These are phyloP conservation scores for Pseudoscleropodium purum DNA, from an alignment of 225 moss, liverwort and hornwort species.

Conservation along the genomic window DNA sequence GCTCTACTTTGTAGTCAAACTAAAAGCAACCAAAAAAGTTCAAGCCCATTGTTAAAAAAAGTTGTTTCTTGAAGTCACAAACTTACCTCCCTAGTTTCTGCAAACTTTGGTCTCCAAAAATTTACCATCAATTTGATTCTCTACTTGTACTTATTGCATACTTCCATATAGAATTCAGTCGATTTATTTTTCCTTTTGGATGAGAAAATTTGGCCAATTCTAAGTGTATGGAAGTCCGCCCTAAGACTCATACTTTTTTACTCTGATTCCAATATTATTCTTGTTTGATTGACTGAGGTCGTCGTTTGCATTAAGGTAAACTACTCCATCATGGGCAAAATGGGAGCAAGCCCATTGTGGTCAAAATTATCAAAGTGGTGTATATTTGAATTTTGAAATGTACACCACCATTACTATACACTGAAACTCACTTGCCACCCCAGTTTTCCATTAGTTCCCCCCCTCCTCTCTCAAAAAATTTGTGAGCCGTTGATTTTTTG, in stretches of 20 bases:
- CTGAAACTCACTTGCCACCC: too few relatives aligned
- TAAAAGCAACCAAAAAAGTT: background rate
- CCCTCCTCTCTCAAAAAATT: too few relatives aligned
- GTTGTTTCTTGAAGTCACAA: accelerated
- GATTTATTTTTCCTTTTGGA: background rate
- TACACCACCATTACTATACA: too few relatives aligned
- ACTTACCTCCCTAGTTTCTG: background rate
- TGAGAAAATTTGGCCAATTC: background rate
- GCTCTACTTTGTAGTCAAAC: background rate
- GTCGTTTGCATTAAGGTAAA: too few relatives aligned
- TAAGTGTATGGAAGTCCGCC: background rate
- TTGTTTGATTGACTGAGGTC: too few relatives aligned
- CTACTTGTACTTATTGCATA: background rate
- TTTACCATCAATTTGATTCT: too few relatives aligned
- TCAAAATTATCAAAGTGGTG: too few relatives aligned
- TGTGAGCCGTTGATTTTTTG: too few relatives aligned
- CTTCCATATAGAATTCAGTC: background rate
- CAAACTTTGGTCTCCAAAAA: background rate
- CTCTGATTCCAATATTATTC: background rate
- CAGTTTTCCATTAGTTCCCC: too few relatives aligned
- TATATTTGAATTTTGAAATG: too few relatives aligned
- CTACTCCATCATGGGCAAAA: too few relatives aligned
- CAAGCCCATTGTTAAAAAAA: background rate
- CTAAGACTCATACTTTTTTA: background rate
- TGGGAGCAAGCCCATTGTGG: too few relatives aligned